A percentile compares a stretch with the other conserved stretches of the same genome.
Evolutionary conservation across 352 stramenopile genomes (phyloP).

Genomic region (Phytopythium sindhum): DNA sequence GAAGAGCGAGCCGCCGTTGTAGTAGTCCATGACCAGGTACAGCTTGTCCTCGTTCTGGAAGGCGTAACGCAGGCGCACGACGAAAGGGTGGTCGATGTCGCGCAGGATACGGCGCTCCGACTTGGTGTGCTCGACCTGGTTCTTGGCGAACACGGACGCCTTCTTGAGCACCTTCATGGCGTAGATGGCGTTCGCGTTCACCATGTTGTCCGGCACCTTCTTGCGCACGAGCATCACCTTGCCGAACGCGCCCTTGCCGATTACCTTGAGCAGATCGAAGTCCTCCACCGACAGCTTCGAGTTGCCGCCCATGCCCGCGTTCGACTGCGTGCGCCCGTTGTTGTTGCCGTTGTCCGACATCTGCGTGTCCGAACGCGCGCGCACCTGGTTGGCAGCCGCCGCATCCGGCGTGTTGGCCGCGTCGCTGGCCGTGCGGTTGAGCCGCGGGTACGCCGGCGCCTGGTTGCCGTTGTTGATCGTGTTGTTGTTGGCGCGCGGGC

Average conservation of each 20-base stretch:
- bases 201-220: slow-evolving; percentile 71
- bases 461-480: slow-evolving; percentile 9
- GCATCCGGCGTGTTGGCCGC: slow-evolving; percentile 37
- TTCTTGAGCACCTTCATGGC: slow-evolving; percentile 95
- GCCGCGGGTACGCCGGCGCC: slow-evolving; percentile 31
- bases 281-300: slow-evolving; percentile 88
- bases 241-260: slow-evolving; percentile 94
- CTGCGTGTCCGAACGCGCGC: slow-evolving; percentile 66
- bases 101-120: slow-evolving; percentile 88
- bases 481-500: slow-evolving; percentile 50
- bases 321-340: slow-evolving; percentile 50
- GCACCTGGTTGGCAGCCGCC: slow-evolving; percentile 24
- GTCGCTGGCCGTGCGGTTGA: slow-evolving; percentile 62
- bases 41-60: slow-evolving; percentile 94
- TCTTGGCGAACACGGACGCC: slow-evolving; percentile 88
- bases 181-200: slow-evolving; percentile 83
- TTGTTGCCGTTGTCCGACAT: slow-evolving; percentile 53
- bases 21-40: slow-evolving; percentile 93
- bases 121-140: slow-evolving; percentile 93
- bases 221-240: slow-evolving; percentile 96
- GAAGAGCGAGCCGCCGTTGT: slow-evolving; percentile 90
- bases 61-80: slow-evolving; percentile 91
- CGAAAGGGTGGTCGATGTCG: slow-evolving; percentile 91
- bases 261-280: slow-evolving; percentile 95
- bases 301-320: slow-evolving; percentile 26